phyloP scores from a whole-genome alignment of 345 rosid species.

The Gossypium ekmanianum region DNA sequence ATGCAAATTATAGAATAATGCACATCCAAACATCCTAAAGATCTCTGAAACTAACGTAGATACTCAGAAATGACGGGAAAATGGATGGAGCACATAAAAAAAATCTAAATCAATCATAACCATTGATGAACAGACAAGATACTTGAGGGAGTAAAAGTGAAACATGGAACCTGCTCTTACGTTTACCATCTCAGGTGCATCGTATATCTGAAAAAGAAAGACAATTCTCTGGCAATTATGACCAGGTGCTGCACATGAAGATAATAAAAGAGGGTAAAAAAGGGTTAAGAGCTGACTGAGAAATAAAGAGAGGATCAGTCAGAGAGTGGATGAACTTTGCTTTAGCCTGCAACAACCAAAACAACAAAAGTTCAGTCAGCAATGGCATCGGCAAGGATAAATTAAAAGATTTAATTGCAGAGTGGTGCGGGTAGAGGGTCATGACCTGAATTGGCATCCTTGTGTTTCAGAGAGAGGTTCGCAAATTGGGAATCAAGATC shows the following conservation, averaged over 20 bases:
- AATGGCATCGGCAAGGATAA: not conserved
- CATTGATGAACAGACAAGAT: conserved; percentile 23
- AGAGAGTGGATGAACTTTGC: conserved; percentile 17
- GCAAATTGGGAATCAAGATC: conserved; percentile 88
- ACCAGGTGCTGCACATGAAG: conserved; percentile 57
- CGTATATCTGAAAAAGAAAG: conserved; percentile 34
- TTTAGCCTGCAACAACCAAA: conserved; percentile 25
- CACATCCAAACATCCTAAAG: conserved; percentile 18
- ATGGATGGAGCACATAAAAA: not conserved
- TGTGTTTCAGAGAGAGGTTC: conserved; percentile 70
- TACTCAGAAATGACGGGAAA: conserved; percentile 10
- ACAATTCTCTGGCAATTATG: conserved; percentile 34
- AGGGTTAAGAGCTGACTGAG: conserved; percentile 15
- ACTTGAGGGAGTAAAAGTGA: conserved; percentile 8
- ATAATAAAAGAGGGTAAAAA: conserved; percentile 17
- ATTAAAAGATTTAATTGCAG: conserved; percentile 39
- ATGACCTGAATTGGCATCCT: conserved; percentile 55
- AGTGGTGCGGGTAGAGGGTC: conserved; percentile 60
- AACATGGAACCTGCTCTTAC: conserved; percentile 24
- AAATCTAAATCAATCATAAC: not conserved
- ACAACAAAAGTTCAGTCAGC: conserved; percentile 20
- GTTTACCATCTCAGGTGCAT: conserved; percentile 72
- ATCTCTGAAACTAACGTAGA: conserved; percentile 3
- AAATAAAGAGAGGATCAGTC: conserved; percentile 26
- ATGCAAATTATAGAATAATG: not conserved